These are phyloP conservation scores for Podospora tetraspora DNA, from an alignment of 495 filamentous ascomycete genomes.

Conservation along the genomic window DNA sequence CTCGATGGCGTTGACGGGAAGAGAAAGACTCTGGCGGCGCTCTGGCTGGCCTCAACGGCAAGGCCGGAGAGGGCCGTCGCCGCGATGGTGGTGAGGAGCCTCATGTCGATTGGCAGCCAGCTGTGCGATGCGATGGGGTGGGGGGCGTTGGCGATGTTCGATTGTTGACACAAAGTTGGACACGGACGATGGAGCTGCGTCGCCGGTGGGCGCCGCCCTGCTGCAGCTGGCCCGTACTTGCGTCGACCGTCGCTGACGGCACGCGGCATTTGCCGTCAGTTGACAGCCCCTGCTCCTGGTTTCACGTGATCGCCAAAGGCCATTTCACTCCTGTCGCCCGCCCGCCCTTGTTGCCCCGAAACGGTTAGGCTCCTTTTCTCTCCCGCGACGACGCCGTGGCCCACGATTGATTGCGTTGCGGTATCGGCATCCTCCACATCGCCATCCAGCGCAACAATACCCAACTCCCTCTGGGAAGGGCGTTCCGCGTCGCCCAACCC, in stretches of 20 bases:
- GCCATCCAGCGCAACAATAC: neutral
- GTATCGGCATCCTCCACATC: neutral
- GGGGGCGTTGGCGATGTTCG: neutral
- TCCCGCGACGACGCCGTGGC: neutral
- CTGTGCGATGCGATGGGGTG: neutral
- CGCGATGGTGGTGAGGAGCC: constrained; percentile 23
- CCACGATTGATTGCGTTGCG: neutral
- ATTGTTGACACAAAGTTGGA: neutral
- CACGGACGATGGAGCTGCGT: constrained; percentile 6
- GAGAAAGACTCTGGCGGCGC: constrained; percentile 31
- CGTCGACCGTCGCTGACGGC: neutral
- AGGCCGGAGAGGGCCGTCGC: constrained; percentile 28
- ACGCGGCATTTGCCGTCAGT: neutral
- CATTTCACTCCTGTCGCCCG: neutral
- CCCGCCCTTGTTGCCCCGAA: neutral
- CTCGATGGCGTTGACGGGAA: constrained; percentile 18
- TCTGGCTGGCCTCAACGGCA: constrained; percentile 21
- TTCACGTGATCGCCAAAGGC: neutral
- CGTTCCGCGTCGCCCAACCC: neutral
- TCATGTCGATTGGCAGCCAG: constrained; percentile 22
- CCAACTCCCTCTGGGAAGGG: too few relatives aligned
- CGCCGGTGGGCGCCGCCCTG: too few relatives aligned
- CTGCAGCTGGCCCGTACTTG: neutral
- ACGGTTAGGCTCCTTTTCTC: neutral
- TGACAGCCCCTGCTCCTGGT: neutral